phyloP scores from a whole-genome alignment of 495 filamentous ascomycete genomes.

The Neurospora sp. region DNA sequence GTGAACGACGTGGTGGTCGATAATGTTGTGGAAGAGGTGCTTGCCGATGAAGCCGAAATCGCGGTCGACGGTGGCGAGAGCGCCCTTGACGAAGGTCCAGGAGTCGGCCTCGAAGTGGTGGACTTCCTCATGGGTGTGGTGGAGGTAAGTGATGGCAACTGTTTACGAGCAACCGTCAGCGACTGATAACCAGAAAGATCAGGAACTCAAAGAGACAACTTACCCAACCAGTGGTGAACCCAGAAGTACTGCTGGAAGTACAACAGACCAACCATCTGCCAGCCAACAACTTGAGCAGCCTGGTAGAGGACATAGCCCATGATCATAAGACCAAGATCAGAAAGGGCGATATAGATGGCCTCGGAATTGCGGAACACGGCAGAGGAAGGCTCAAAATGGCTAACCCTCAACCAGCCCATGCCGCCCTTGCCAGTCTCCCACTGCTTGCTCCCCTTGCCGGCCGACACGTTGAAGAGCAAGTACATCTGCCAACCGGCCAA shows the following conservation, averaged over 20 bases:
- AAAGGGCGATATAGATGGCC: constrained; percentile 67
- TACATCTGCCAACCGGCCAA: constrained; percentile 85
- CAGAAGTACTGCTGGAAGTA: constrained; percentile 89
- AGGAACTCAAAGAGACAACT: constrained; percentile 15
- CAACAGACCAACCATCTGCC: constrained; percentile 76
- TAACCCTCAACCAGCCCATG: constrained; percentile 67
- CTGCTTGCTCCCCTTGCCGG: constrained; percentile 76
- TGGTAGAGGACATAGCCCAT: constrained; percentile 42
- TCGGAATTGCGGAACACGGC: constrained; percentile 90
- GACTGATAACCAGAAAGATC: background rate
- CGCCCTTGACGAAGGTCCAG: constrained; percentile 82
- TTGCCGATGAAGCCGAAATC: constrained; percentile 81
- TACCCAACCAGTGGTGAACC: constrained; percentile 95
- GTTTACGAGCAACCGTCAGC: constrained; percentile 16
- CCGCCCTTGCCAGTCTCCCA: constrained; percentile 45
- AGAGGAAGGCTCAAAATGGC: constrained; percentile 84
- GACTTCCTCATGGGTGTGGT: constrained; percentile 76
- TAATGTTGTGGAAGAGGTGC: constrained; percentile 77
- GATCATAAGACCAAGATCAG: constrained; percentile 68
- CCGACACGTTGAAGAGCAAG: constrained; percentile 75
- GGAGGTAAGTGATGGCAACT: constrained; percentile 81
- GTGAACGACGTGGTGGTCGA: constrained; percentile 87
- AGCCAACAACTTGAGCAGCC: constrained; percentile 62
- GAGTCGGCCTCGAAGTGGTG: constrained; percentile 65
- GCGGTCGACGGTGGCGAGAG: constrained; percentile 78